Conservation (phyloP, 805 yeast genomes). For the Starmerella sirachaensis region DNA sequence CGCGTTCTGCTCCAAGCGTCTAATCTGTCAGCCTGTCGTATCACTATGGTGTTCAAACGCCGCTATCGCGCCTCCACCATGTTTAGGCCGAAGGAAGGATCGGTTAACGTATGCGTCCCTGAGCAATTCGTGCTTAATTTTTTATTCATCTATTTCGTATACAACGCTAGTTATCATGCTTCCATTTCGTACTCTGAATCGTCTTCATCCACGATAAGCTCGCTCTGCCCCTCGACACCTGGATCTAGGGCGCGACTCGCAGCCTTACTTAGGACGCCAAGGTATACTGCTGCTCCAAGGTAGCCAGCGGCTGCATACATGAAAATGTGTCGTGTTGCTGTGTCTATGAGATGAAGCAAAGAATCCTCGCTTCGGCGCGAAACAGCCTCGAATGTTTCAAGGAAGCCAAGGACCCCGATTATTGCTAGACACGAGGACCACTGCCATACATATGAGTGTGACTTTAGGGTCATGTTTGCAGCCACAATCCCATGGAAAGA, state of each 20-base stretch:
- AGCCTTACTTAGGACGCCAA: conserved; percentile 21
- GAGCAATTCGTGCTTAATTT: no score
- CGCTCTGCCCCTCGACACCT: conserved; percentile 22
- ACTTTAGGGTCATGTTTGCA: conserved; percentile 16
- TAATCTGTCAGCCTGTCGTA: no score
- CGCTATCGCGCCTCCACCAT: no score
- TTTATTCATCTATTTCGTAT: no score
- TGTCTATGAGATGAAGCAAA: not conserved
- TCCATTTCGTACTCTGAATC: conserved; percentile 19
- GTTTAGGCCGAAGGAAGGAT: no score
- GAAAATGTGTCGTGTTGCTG: conserved; percentile 3
- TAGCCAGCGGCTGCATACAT: conserved; percentile 20
- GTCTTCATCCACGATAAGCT: conserved; percentile 23
- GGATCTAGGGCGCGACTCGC: conserved; percentile 22
- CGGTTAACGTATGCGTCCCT: no score
- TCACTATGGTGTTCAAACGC: no score
- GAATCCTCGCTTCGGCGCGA: no score
- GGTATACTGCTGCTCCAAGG: conserved; percentile 20
- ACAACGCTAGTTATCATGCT: conserved; percentile 4
- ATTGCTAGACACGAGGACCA: conserved; percentile 19
- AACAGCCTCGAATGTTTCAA: conserved; percentile 3
- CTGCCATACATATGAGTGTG: conserved; percentile 20
- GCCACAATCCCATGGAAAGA: conserved; percentile 17
- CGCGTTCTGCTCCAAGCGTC: no score
- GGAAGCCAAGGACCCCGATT: conserved; percentile 7